These are phyloP conservation scores for Boletus albobrunnescens DNA, from an alignment of 1,284 basidiomycete genomes.

Conservation along the genomic window DNA sequence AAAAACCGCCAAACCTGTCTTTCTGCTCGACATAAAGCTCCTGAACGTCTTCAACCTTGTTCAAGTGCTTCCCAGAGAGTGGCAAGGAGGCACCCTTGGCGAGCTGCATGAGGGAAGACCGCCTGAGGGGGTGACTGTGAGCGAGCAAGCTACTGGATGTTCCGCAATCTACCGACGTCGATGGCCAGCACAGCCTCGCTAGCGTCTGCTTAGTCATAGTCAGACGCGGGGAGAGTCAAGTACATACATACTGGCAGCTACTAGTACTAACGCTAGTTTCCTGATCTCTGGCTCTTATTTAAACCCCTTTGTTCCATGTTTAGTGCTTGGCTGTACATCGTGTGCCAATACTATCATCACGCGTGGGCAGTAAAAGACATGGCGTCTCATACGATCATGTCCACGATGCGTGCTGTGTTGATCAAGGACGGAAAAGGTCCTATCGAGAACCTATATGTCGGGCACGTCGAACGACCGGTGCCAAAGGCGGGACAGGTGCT, in stretches of 20 bases:
- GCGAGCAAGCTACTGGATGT: not conserved
- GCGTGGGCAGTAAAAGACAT: not conserved
- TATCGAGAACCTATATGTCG: constrained; percentile 76
- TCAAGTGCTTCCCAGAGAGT: constrained; percentile 39
- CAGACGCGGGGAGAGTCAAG: constrained; percentile 10
- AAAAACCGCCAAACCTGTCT: constrained; percentile 49
- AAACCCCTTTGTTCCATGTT: not conserved
- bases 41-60: constrained; percentile 64
- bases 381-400: not conserved
- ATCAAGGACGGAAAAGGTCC: constrained; percentile 80
- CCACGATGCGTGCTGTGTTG: constrained; percentile 77
- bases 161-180: constrained; percentile 6
- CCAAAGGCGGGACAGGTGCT: constrained; percentile 62
- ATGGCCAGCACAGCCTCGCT: constrained; percentile 7
- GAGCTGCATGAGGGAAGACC: constrained; percentile 16
- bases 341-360: not conserved
- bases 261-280: too few species aligned
- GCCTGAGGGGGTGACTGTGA: constrained; percentile 3
- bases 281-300: too few species aligned
- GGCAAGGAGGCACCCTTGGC: constrained; percentile 12
- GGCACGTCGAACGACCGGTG: constrained; percentile 61
- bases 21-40: constrained; percentile 69
- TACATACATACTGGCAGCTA: too few species aligned
- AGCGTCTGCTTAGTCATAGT: constrained; percentile 27
- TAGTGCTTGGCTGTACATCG: constrained; percentile 2